phyloP scores from a whole-genome alignment of 2,329 filamentous ascomycete genomes.

The Coleophoma crateriformis region DNA sequence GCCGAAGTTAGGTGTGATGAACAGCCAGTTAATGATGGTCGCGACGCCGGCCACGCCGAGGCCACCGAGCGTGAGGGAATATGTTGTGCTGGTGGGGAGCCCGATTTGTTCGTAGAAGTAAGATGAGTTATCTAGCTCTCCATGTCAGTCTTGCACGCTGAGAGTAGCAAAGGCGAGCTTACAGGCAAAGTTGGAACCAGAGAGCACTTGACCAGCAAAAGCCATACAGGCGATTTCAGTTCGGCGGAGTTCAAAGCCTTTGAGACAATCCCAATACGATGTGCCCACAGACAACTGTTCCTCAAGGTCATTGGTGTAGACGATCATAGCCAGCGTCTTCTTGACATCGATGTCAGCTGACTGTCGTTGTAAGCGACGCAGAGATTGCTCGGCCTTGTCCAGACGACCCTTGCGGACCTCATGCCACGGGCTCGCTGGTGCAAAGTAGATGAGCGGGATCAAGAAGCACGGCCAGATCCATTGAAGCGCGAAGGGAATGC shows the following conservation, averaged over 20 bases:
- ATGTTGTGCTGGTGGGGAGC: slow-evolving; percentile 31
- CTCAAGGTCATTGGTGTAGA: slow-evolving; percentile 79
- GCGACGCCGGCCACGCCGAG: too few species aligned
- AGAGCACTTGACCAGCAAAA: slow-evolving; percentile 59
- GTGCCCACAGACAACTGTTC: slow-evolving; percentile 62
- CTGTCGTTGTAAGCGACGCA: slow-evolving; percentile 33
- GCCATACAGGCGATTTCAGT: slow-evolving; percentile 58
- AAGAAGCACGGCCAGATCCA: slow-evolving; percentile 39
- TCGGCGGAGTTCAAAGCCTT: slow-evolving; percentile 68
- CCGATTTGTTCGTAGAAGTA: slow-evolving; percentile 57
- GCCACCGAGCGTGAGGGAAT: too few species aligned
- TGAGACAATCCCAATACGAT: slow-evolving; percentile 79
- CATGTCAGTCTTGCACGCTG: slow-evolving; percentile 42
- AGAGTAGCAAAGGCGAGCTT: slow-evolving; percentile 33
- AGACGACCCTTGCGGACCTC: slow-evolving; percentile 35
- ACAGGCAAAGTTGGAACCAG: slow-evolving; percentile 29
- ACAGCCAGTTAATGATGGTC: too few species aligned
- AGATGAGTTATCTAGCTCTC: slow-evolving; percentile 42
- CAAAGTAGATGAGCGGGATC: slow-evolving; percentile 33
- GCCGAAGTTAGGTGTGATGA: too few species aligned
- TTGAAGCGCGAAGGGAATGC: slow-evolving; percentile 39
- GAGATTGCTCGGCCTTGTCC: slow-evolving; percentile 34
- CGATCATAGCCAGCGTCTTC: slow-evolving; percentile 84
- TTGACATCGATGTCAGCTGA: slow-evolving; percentile 17
- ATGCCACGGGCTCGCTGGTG: slow-evolving; percentile 43